Conservation (phyloP, 129 eudicot species). For the Centrapalus pauciflorus region DNA sequence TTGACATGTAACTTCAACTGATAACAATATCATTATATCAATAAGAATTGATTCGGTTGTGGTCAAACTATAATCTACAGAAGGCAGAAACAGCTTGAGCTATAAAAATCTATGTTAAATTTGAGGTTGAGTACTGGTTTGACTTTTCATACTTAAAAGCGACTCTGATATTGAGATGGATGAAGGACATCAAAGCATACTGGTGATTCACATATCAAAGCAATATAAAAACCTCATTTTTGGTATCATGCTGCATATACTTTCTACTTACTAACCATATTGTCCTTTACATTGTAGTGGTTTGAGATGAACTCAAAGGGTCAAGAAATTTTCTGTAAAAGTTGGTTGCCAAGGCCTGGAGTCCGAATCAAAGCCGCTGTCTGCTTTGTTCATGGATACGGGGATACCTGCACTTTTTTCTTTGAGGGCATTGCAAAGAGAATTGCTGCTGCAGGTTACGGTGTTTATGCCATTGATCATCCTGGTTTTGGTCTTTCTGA, state of each 20-base stretch:
- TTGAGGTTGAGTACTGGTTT: background rate
- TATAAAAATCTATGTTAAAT: background rate
- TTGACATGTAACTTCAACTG: background rate
- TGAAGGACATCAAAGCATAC: background rate
- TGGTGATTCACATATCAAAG: background rate
- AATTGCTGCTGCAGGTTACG: conserved; percentile 85
- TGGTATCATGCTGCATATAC: background rate
- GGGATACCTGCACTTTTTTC: conserved; percentile 97
- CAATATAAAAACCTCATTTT: background rate
- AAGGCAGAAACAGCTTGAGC: background rate
- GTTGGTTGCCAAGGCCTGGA: conserved; percentile 95
- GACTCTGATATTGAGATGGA: background rate
- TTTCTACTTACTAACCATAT: background rate
- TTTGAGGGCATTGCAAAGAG: conserved; percentile 94
- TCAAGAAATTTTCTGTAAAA: conserved; percentile 82
- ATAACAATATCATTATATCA: background rate
- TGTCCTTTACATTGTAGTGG: conserved; percentile 49
- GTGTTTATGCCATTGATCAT: conserved; percentile 90
- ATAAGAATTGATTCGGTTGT: background rate
- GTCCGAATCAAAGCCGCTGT: conserved; percentile 74
- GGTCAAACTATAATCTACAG: background rate
- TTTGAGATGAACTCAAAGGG: conserved; percentile 79
- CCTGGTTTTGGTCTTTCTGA: conserved; percentile 98
- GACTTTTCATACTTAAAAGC: background rate
- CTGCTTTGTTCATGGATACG: conserved; percentile 98